These are phyloP conservation scores for Aristolochia contorta DNA, from an alignment of 164 flowering plant genomes.

Conservation along the genomic window DNA sequence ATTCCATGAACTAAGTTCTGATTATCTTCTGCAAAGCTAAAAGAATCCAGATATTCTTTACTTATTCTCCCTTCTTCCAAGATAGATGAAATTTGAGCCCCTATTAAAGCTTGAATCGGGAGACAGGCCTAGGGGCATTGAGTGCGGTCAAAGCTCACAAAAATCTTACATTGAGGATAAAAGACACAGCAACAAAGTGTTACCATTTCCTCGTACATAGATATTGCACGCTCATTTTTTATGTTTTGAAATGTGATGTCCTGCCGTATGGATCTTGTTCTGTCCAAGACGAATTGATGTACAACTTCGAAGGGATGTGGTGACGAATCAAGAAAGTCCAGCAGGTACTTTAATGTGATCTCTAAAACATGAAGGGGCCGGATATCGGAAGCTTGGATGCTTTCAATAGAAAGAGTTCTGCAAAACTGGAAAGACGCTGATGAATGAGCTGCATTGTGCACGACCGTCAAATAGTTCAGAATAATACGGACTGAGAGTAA, in stretches of 20 bases:
- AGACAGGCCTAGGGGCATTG: neutral
- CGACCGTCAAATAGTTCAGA: neutral
- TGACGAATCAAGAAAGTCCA: slow-evolving; percentile 39
- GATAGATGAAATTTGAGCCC: neutral
- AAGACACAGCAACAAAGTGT: neutral
- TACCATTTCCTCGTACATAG: slow-evolving; percentile 79
- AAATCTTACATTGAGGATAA: neutral
- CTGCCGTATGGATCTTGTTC: slow-evolving; percentile 88
- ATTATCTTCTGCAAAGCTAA: neutral
- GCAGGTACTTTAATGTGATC: slow-evolving; percentile 51
- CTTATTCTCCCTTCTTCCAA: neutral
- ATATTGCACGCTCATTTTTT: slow-evolving; percentile 32
- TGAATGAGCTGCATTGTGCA: slow-evolving; percentile 6
- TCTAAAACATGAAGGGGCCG: slow-evolving; percentile 72
- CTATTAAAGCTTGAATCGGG: neutral
- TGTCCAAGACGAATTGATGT: slow-evolving; percentile 82
- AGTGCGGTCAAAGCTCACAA: neutral
- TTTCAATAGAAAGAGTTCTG: slow-evolving; percentile 58
- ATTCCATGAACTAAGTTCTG: neutral
- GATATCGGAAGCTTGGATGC: slow-evolving; percentile 50
- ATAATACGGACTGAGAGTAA: neutral
- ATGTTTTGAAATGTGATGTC: slow-evolving; percentile 84
- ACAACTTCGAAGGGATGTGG: slow-evolving; percentile 65
- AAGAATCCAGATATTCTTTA: neutral
- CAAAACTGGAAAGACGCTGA: slow-evolving; percentile 51